Evolutionary conservation across 2,329 filamentous ascomycete genomes (phyloP), one percentile per base, ranked within the genome.

Genomic region (Cucurbitaria berberidis): DNA sequence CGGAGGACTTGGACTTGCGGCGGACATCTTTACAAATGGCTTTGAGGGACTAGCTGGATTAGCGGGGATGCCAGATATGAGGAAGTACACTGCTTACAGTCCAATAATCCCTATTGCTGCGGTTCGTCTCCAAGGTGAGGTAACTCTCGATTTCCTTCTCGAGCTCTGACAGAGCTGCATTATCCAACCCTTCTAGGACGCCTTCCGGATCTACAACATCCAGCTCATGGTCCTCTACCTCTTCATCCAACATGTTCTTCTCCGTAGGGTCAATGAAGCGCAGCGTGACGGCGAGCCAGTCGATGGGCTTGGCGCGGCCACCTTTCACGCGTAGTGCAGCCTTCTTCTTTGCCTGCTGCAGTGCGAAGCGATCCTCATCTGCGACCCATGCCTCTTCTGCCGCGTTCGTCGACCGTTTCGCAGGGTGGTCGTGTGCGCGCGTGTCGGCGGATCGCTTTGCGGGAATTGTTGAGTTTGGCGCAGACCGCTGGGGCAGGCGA

Each of bases 261-360:
- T 59, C 53, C 43, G 93, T 90, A 26, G 87, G 83, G 72, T 99
- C 95, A 61, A 98, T 88, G 59, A 93, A 90, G 62, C 91, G 88
- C 59, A 99, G 79, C 55, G 90, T 96, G 68, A 98, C 95, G 1
- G 93, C 91, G 40, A 99, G 84, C 82, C 90, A 93, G 78, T 99
- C 95, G 68, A 98, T 93, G 9, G 93, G 90, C 70, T 91, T 93
- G 50, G 93, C 93, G 63, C 96, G 86, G 10, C 90, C 89, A 75
- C 96, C 93, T 64, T 92, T 90, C 40, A 98, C 92, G 35, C 95
- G 89, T 64, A 99, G 96, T 61, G 93, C 90, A 36, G 95, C 93
- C 80, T 97, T 98, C 81, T 96, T 98, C 82, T 98, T 99, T 41
- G 93, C 89, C 77, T 99, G 95, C 76, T 92, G 93, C 69, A 99